Evolutionary conservation across 176 grass and related monocot species (phyloP).

Genomic region (Oryza coarctata): DNA sequence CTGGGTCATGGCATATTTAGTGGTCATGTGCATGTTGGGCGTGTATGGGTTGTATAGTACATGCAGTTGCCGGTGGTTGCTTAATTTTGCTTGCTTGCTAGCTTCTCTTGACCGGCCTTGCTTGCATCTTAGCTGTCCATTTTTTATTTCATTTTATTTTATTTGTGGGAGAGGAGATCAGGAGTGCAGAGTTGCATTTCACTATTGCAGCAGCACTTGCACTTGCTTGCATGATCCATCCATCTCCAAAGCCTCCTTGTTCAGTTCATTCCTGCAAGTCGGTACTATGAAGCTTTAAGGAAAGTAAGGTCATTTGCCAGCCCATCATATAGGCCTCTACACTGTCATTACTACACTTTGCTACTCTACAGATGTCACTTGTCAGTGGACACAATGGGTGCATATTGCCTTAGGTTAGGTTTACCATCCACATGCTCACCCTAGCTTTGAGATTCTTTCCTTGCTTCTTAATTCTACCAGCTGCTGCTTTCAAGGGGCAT

Average conservation of each 20-base stretch:
- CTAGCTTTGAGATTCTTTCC: slow-evolving; percentile 32
- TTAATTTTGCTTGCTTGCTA: background rate
- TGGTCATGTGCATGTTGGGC: slow-evolving; percentile 38
- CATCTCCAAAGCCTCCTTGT: background rate
- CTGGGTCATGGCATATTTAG: slow-evolving; percentile 31
- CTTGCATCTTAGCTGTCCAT: background rate
- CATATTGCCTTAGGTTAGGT: background rate
- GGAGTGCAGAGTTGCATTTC: background rate
- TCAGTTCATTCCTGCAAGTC: background rate
- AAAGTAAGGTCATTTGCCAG: background rate
- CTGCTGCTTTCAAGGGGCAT: background rate
- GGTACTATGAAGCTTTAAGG: background rate
- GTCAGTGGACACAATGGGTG: background rate
- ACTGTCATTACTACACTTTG: background rate
- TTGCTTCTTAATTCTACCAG: slow-evolving; percentile 20
- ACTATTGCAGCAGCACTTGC: background rate
- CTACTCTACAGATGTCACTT: background rate
- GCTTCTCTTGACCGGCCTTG: background rate
- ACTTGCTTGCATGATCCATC: background rate
- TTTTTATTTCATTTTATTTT: background rate
- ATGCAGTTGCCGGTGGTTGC: background rate
- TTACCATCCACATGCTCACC: slow-evolving; percentile 39
- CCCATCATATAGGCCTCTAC: background rate
- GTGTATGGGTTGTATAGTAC: background rate
- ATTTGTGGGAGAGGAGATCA: background rate